Base-by-base conservation (phyloP, 2,329 filamentous ascomycete species). In the Phyllosticta citriasiana region DNA sequence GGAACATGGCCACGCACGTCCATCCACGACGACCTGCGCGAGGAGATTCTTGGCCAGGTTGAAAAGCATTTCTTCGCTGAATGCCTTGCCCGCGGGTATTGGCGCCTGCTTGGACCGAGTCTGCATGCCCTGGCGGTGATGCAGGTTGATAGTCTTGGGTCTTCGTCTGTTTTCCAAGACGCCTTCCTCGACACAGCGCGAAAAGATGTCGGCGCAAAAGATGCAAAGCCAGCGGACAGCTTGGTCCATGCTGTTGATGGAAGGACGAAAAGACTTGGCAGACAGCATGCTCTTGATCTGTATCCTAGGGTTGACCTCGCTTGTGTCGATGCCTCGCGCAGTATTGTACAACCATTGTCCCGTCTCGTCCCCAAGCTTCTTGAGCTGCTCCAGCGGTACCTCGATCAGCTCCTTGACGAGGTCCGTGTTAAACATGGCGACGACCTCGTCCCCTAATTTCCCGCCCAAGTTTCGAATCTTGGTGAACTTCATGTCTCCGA, bases 231-330 rank as follows among this genome's bases (percentile, higher is more conserved):
- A 99, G 63, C 86, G 86, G 25, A 83, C 78, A 1, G 87, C 93
- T 71, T 96, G 89, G 24, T 94, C 90, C 19, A 84, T 77, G 2
- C 81, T 87, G 66, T 85, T 88, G 70, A 97, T 93, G 61, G 82
- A 85, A 0, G 94, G 94, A 26, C 89, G 82, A 69, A 99, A 99
- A 0, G 91, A 95, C 72, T 99, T 99, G 22, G 94, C 92, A 1
- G 91, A 97, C 14, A 97, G 80, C 92, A 99, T 97, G 16, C 89
- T 94, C 73, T 97, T 97, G 77, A 97, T 96, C 69, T 94, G 89
- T 1, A 91, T 96, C 57, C 93, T 82, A 27, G 91, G 84, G 69
- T 91, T 97, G 66, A 99, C 91, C 73, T 97, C 92, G 67, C 88
- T 94, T 57, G 80, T 78, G 72, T 99, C 94, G 63, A 92, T 84